Evolutionary conservation across 176 grass and related monocot species (phyloP).

Genomic region (Musa troglodytarum): DNA sequence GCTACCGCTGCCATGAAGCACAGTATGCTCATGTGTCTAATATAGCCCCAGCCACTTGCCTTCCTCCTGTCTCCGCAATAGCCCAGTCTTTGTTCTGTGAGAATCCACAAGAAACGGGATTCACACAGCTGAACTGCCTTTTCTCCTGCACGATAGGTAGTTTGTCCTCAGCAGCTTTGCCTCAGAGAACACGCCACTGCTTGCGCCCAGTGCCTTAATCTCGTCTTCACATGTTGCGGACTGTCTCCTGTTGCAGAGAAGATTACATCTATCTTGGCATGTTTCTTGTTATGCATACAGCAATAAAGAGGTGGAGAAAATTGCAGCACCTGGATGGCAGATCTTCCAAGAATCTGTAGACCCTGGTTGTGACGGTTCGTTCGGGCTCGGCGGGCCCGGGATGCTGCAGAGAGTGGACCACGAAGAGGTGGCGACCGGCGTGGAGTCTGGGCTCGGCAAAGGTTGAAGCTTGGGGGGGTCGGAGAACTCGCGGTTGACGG

Average conservation of each 20-base stretch:
- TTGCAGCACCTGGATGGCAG: not conserved
- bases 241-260: not conserved
- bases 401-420: not conserved
- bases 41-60: too few relatives aligned
- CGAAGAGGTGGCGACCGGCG: not conserved
- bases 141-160: too few relatives aligned
- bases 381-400: not conserved
- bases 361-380: not conserved
- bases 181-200: not conserved
- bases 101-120: too few relatives aligned
- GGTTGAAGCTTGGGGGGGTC: not conserved
- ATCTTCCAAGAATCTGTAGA: slow-evolving; percentile 11
- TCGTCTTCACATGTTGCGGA: slow-evolving; percentile 1
- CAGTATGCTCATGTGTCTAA: too few relatives aligned
- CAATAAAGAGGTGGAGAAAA: not conserved
- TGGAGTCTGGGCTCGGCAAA: not conserved
- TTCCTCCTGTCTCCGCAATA: too few relatives aligned
- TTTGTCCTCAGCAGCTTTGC: not conserved
- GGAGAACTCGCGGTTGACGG: slow-evolving; percentile 14
- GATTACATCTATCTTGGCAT: not conserved
- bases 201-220: slow-evolving; percentile 2
- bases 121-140: too few relatives aligned
- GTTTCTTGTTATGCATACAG: not conserved
- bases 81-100: not conserved
- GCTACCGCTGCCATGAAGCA: too few relatives aligned